A percentile compares a stretch with the other conserved stretches of the same genome.
Evolutionary conservation across 495 filamentous ascomycete genomes (phyloP).

Genomic region (Cryomyces minteri): DNA sequence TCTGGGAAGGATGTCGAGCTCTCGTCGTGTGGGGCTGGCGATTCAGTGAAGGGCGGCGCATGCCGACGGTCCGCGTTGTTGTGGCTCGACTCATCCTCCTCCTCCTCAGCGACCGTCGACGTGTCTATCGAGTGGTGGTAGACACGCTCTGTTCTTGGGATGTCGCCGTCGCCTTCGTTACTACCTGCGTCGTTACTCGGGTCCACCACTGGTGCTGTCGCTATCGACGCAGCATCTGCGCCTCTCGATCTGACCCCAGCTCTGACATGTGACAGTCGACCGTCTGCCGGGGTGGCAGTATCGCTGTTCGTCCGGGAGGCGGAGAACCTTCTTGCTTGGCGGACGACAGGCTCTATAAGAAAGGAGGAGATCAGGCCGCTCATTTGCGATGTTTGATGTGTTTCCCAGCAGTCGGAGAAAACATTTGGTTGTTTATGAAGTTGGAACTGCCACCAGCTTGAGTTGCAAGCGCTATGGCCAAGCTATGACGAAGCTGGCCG

Average conservation of each 20-base stretch:
- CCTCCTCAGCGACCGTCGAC: background rate
- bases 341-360: conserved; percentile 58
- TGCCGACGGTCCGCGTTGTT: too few relatives aligned
- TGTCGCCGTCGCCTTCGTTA: background rate
- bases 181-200: background rate
- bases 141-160: background rate
- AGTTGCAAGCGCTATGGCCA: too few relatives aligned
- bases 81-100: too few relatives aligned
- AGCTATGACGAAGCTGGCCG: too few relatives aligned
- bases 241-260: background rate
- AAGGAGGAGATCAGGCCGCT: conserved; percentile 54
- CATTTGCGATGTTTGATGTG: conserved; percentile 26
- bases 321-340: conserved; percentile 56
- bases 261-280: conserved; percentile 10
- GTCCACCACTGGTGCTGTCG: too few relatives aligned
- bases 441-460: too few relatives aligned
- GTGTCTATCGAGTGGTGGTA: background rate
- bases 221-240: too few relatives aligned
- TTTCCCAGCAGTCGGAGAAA: too few relatives aligned
- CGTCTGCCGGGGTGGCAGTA: background rate
- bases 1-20: background rate
- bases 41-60: background rate
- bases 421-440: too few relatives aligned
- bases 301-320: conserved; percentile 18
- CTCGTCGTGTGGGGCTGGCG: conserved; percentile 1